These are phyloP conservation scores for Cercospora zeina DNA, from an alignment of 2,329 filamentous ascomycete species.

Conservation along the genomic window DNA sequence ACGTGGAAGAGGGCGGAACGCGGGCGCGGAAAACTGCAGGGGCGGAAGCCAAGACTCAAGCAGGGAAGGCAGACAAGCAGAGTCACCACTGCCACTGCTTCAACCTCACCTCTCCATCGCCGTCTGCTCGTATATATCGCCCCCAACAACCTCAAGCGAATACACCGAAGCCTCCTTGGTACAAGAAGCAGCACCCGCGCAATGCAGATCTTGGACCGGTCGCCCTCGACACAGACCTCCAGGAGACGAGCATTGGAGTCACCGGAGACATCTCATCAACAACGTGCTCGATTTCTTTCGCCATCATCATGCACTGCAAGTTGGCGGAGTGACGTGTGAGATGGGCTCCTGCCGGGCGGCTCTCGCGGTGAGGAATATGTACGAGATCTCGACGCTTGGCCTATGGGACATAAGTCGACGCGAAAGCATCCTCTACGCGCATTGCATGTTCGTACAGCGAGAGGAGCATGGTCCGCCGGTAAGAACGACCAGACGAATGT, in stretches of 20 bases:
- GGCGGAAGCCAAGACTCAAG: constrained; percentile 1
- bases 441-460: neutral
- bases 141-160: neutral
- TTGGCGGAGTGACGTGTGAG: neutral
- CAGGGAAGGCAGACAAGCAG: neutral
- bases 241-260: neutral
- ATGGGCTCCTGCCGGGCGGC: neutral
- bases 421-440: neutral
- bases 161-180: neutral
- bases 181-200: neutral
- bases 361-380: neutral
- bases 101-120: neutral
- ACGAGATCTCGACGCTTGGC: neutral
- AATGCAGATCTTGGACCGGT: neutral
- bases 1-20: neutral
- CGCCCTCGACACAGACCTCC: neutral
- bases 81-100: neutral
- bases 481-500: neutral
- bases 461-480: neutral
- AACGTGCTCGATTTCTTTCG: neutral
- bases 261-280: neutral
- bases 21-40: neutral
- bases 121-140: neutral
- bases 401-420: neutral
- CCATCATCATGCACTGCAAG: neutral